Evolutionary conservation across 805 yeast species (phyloP).

Genomic region (Candida maris): DNA sequence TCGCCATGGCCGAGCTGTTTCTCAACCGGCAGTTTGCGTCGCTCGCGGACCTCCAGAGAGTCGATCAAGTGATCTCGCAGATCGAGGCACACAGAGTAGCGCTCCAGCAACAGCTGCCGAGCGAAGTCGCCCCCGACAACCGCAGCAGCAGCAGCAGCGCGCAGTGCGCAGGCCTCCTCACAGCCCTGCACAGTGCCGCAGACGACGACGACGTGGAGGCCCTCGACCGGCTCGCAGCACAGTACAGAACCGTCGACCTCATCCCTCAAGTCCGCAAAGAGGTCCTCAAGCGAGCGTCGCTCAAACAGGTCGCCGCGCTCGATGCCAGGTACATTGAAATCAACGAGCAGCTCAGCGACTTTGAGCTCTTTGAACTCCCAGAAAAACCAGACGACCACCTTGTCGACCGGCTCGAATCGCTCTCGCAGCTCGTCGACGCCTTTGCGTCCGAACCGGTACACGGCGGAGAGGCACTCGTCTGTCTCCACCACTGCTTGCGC

Average conservation of each 20-base stretch:
- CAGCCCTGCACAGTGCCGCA: slow-evolving; percentile 1
- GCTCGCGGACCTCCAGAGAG: slow-evolving; percentile 31
- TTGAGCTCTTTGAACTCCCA: slow-evolving; percentile 8
- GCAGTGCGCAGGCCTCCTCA: no score
- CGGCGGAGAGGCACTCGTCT: slow-evolving; percentile 7
- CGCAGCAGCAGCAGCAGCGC: no score
- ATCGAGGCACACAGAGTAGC: slow-evolving; percentile 21
- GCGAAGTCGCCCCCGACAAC: not conserved
- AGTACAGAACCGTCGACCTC: slow-evolving; percentile 18
- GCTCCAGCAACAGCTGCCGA: slow-evolving; percentile 2
- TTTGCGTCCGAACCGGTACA: slow-evolving; percentile 19
- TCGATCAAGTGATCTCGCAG: slow-evolving; percentile 28
- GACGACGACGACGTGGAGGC: slow-evolving; percentile 5
- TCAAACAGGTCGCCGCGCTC: slow-evolving; percentile 9
- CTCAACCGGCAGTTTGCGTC: slow-evolving; percentile 35
- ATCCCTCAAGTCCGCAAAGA: slow-evolving; percentile 13
- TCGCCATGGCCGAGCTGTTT: slow-evolving; percentile 26
- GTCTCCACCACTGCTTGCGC: not conserved
- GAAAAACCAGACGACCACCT: slow-evolving; percentile 3
- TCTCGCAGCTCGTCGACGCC: slow-evolving; percentile 15
- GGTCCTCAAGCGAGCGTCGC: slow-evolving; percentile 10
- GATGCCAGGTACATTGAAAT: slow-evolving; percentile 6
- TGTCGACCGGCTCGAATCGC: slow-evolving; percentile 1
- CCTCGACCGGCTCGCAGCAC: slow-evolving; percentile 13
- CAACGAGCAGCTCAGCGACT: slow-evolving; percentile 8